Conservation (phyloP, 768 basidiomycete genomes). For the Panaeolus papilionaceus region DNA sequence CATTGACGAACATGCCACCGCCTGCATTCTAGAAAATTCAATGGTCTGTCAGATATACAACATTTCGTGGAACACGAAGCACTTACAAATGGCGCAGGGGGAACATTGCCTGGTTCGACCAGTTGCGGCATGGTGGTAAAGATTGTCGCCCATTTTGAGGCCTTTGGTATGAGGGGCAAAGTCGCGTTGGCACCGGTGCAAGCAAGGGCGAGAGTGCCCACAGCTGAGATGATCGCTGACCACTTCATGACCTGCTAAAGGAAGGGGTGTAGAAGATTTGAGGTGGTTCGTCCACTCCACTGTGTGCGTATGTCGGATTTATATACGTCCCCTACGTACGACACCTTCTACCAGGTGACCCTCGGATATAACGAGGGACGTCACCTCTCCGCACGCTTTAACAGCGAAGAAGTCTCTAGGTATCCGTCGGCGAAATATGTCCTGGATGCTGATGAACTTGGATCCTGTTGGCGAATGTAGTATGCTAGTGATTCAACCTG, state of each 20-base stretch:
- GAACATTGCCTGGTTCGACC: slow-evolving; percentile 42
- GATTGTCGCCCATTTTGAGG: background rate
- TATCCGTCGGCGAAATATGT: slow-evolving; percentile 4
- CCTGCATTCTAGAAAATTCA: slow-evolving; percentile 20
- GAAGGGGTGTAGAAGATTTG: background rate
- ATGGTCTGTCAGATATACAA: background rate
- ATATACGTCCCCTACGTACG: slow-evolving; percentile 1
- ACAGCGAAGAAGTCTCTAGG: background rate
- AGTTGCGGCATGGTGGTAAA: slow-evolving; percentile 45
- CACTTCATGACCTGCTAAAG: background rate
- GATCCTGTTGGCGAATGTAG: background rate
- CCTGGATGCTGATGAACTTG: background rate
- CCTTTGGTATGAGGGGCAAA: background rate
- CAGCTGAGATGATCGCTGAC: slow-evolving; percentile 2
- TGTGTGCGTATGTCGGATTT: background rate
- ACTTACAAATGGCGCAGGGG: slow-evolving; percentile 39
- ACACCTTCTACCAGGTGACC: slow-evolving; percentile 12
- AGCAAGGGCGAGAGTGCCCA: background rate
- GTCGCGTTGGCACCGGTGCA: background rate
- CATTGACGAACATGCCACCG: slow-evolving; percentile 46
- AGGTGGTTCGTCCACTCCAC: background rate
- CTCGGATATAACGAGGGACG: slow-evolving; percentile 11
- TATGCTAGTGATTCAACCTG: background rate
- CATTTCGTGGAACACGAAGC: background rate
- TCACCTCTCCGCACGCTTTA: slow-evolving; percentile 10